Conservation (phyloP, 352 stramenopile genomes). For the Pythium vanterpoolii region DNA sequence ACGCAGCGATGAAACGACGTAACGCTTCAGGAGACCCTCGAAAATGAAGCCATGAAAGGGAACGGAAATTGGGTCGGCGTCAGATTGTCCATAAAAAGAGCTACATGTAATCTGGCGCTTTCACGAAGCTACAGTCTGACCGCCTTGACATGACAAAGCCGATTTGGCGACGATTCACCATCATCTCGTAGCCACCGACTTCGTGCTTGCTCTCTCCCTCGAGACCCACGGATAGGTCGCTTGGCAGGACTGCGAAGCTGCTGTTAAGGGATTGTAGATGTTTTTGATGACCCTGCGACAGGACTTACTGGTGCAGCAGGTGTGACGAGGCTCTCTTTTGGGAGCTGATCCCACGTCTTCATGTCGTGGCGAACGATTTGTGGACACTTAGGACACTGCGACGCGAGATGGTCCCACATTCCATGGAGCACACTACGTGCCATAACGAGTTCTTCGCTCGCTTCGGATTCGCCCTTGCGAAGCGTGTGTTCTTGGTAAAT, state of each 20-base stretch:
- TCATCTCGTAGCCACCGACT: constrained; percentile 1
- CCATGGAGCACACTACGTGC: constrained; percentile 10
- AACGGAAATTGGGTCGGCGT: too few relatives aligned
- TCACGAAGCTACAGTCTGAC: background rate
- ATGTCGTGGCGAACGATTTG: constrained; percentile 14
- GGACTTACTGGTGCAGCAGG: background rate
- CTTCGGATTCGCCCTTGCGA: constrained; percentile 1
- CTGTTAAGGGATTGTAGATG: background rate
- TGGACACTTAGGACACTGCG: constrained; percentile 2
- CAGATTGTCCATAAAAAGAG: background rate
- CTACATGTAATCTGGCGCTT: background rate
- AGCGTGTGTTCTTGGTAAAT: constrained; percentile 6
- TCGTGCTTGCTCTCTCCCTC: background rate
- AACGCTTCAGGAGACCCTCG: background rate
- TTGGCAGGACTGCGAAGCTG: background rate
- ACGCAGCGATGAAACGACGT: constrained; percentile 5
- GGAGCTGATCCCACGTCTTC: constrained; percentile 14
- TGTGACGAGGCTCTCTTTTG: background rate
- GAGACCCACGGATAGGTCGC: background rate
- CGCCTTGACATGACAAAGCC: background rate
- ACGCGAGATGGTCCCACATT: constrained; percentile 18
- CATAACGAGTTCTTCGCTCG: constrained; percentile 7
- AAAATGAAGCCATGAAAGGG: background rate
- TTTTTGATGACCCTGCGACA: background rate
- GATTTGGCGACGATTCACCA: background rate